Percentiles rank a stretch among this genome's conserved stretches.
Conservation (phyloP, 768 basidiomycete species). For the Termitomyces sp. region DNA sequence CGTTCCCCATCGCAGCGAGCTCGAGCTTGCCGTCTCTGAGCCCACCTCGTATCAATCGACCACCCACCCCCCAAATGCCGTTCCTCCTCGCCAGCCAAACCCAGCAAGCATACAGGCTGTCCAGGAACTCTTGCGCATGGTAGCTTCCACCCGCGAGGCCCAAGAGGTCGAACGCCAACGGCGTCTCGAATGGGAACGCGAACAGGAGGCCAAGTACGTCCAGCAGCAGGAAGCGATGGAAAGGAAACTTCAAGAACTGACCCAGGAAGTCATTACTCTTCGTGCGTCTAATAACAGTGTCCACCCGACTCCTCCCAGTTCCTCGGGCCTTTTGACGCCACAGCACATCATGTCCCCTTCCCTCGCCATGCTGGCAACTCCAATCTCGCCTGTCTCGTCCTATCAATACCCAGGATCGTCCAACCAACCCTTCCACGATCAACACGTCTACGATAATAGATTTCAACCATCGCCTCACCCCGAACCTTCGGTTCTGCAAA, state of each 20-base stretch:
- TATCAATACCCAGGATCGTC: slow-evolving; percentile 30
- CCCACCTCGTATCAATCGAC: slow-evolving; percentile 25
- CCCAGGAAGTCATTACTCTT: slow-evolving; percentile 43
- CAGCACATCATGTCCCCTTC: slow-evolving; percentile 26
- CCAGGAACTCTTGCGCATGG: slow-evolving; percentile 54
- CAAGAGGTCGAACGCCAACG: slow-evolving; percentile 57
- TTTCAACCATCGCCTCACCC: slow-evolving; percentile 11
- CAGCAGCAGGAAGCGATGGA: slow-evolving; percentile 58
- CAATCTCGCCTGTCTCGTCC: slow-evolving; percentile 31
- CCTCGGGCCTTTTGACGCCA: slow-evolving; percentile 20
- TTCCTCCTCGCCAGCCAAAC: slow-evolving; percentile 24
- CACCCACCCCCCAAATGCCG: not conserved
- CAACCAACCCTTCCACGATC: slow-evolving; percentile 10
- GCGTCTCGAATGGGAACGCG: slow-evolving; percentile 61
- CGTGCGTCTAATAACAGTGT: slow-evolving; percentile 33
- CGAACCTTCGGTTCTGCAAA: slow-evolving; percentile 10
- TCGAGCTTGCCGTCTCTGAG: slow-evolving; percentile 55
- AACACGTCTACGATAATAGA: slow-evolving; percentile 10
- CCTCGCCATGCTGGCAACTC: slow-evolving; percentile 24
- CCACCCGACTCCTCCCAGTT: slow-evolving; percentile 10
- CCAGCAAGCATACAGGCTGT: slow-evolving; percentile 38
- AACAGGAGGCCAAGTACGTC: slow-evolving; percentile 54
- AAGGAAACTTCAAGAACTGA: slow-evolving; percentile 46
- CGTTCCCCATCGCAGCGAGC: slow-evolving; percentile 56
- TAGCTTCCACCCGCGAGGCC: slow-evolving; percentile 51